A percentile compares a stretch with the other conserved stretches of the same genome.
phyloP scores from a whole-genome alignment of 140 eudicot species.

The Oenanthe javanica region DNA sequence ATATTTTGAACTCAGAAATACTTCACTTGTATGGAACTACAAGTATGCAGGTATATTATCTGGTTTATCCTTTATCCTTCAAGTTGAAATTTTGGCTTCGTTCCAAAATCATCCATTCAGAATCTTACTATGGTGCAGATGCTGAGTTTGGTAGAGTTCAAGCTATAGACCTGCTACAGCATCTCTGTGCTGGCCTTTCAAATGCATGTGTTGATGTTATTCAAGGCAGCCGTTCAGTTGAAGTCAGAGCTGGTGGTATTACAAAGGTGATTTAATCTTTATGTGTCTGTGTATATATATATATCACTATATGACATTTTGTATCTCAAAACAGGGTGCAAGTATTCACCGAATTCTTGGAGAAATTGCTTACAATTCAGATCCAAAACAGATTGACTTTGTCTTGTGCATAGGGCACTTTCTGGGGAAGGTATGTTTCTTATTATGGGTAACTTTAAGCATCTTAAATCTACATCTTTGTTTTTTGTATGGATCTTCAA shows the following conservation, averaged over 20 bases:
- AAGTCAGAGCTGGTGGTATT: conserved; percentile 60
- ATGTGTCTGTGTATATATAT: not conserved
- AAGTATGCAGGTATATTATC: conserved; percentile 68
- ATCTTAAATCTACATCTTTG: not conserved
- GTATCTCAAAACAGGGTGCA: conserved; percentile 35
- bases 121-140: conserved; percentile 27
- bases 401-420: conserved; percentile 55
- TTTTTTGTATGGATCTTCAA: not conserved
- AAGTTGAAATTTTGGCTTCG: not conserved
- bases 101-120: not conserved
- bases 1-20: conserved; percentile 64
- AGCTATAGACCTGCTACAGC: conserved; percentile 63
- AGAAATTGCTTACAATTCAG: conserved; percentile 43
- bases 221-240: conserved; percentile 60
- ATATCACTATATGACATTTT: not conserved
- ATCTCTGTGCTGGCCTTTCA: conserved; percentile 61
- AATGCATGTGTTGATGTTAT: conserved; percentile 52
- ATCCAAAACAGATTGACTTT: conserved; percentile 52
- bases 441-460: not conserved
- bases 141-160: conserved; percentile 54
- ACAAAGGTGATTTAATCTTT: conserved; percentile 37
- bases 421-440: conserved; percentile 46
- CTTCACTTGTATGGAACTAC: conserved; percentile 94
- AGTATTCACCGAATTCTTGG: conserved; percentile 55
- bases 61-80: not conserved